Conservation (phyloP, 1,284 basidiomycete species). For the Ustilago crameri region DNA sequence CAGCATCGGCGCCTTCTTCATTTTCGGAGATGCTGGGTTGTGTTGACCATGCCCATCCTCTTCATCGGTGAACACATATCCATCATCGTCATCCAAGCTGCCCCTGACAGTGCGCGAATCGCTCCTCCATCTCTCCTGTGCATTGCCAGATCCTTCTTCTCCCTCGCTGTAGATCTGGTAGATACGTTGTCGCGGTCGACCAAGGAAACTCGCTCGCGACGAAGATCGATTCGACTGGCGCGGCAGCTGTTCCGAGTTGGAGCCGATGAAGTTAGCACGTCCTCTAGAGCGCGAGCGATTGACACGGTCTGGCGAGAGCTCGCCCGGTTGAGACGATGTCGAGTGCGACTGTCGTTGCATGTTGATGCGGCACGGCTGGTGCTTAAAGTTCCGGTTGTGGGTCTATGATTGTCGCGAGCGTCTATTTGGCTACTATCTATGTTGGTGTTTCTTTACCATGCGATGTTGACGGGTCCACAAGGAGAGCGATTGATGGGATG, state of each 20-base stretch:
- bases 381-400: not conserved
- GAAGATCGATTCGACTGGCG: slow-evolving; percentile 30
- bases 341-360: slow-evolving; percentile 8
- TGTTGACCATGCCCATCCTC: slow-evolving; percentile 3
- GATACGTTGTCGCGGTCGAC: slow-evolving; percentile 36
- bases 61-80: slow-evolving; percentile 33
- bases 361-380: not conserved
- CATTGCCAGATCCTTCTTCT: not conserved
- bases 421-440: not conserved
- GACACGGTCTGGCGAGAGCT: slow-evolving; percentile 20
- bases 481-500: no score
- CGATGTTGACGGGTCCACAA: no score
- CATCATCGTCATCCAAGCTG: slow-evolving; percentile 37
- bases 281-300: slow-evolving; percentile 25
- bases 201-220: slow-evolving; percentile 41
- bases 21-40: not conserved
- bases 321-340: not conserved
- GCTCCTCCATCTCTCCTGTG: slow-evolving; percentile 23
- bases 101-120: slow-evolving; percentile 39
- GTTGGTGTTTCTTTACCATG: not conserved
- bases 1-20: slow-evolving; percentile 9
- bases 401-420: not conserved
- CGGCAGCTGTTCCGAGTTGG: slow-evolving; percentile 11
- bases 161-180: slow-evolving; percentile 36
- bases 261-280: slow-evolving; percentile 23